Evolutionary conservation across 1,139 yeast genomes (phyloP).

Genomic region (Taiozyma sp.): DNA sequence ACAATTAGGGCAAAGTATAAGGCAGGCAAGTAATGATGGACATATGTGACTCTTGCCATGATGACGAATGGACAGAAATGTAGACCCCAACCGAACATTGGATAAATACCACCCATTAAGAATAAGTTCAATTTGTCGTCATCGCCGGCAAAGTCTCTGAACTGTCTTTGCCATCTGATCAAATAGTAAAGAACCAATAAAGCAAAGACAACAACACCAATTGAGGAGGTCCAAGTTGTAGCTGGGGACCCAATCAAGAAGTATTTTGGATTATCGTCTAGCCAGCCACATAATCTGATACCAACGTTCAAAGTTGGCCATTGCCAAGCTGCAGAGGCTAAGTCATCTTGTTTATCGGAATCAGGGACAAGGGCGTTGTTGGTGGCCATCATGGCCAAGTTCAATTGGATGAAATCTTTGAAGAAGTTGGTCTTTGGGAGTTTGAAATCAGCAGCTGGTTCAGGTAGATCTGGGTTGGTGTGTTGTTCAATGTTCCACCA

Average conservation of each 20-base stretch:
- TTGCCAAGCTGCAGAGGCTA: slow-evolving; percentile 94
- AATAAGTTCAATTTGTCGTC: slow-evolving; percentile 35
- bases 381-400: slow-evolving; percentile 98
- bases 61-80: slow-evolving; percentile 87
- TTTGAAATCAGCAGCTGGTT: slow-evolving; percentile 61
- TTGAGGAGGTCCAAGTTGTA: slow-evolving; percentile 88
- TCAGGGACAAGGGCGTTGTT: slow-evolving; percentile 96
- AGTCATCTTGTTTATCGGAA: slow-evolving; percentile 80
- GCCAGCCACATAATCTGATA: slow-evolving; percentile 95
- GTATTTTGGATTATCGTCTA: slow-evolving; percentile 71
- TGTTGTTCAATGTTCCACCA: slow-evolving; percentile 98
- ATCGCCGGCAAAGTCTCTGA: slow-evolving; percentile 51
- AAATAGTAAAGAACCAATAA: slow-evolving; percentile 49
- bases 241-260: slow-evolving; percentile 91
- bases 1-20: slow-evolving; percentile 90
- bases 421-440: slow-evolving; percentile 81
- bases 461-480: slow-evolving; percentile 67
- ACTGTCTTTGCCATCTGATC: slow-evolving; percentile 93
- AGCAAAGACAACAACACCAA: slow-evolving; percentile 61
- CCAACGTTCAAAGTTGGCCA: slow-evolving; percentile 96
- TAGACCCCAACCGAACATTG: slow-evolving; percentile 92
- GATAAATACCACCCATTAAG: slow-evolving; percentile 80
- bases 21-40: slow-evolving; percentile 96
- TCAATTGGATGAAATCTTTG: slow-evolving; percentile 86
- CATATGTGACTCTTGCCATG: slow-evolving; percentile 97